Evolutionary conservation across 495 filamentous ascomycete genomes (phyloP).

Genomic region (Immersiella caudata): DNA sequence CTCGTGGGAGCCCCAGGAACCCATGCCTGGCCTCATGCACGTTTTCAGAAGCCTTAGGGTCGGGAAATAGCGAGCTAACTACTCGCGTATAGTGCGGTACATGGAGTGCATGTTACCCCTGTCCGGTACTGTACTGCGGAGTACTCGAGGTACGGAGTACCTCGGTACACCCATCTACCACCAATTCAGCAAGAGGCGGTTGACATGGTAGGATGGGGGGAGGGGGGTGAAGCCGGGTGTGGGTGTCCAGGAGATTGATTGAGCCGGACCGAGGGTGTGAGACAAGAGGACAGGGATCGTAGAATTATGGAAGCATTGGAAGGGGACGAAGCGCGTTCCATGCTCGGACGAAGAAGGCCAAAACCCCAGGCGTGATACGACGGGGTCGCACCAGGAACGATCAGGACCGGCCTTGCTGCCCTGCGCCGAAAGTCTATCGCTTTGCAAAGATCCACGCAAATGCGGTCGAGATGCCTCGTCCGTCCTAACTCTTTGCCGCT

Average conservation of each 20-base stretch:
- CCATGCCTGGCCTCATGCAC: constrained; percentile 33
- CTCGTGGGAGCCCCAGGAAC: constrained; percentile 27
- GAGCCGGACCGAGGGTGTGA: constrained; percentile 25
- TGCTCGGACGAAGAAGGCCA: constrained; percentile 10
- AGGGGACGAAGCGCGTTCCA: constrained; percentile 15
- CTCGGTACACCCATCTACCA: constrained; percentile 12
- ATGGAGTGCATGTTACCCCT: background rate
- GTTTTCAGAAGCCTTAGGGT: constrained; percentile 22
- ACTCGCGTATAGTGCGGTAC: constrained; percentile 19
- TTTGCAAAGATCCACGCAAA: no score
- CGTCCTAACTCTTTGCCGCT: no score
- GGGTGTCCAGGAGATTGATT: constrained; percentile 17
- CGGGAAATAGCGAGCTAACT: constrained; percentile 26
- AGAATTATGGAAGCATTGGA: constrained; percentile 23
- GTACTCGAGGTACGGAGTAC: background rate
- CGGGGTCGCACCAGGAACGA: no score
- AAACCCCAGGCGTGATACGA: background rate
- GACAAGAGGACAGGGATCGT: constrained; percentile 14
- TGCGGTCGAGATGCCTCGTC: no score
- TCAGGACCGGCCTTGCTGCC: no score
- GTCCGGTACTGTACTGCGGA: background rate
- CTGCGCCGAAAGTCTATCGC: no score
- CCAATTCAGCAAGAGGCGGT: background rate
- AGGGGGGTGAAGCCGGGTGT: constrained; percentile 17
- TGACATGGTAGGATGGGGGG: background rate